Conservation (phyloP, 2,329 filamentous ascomycete genomes). For the Bipolaris victoriae region DNA sequence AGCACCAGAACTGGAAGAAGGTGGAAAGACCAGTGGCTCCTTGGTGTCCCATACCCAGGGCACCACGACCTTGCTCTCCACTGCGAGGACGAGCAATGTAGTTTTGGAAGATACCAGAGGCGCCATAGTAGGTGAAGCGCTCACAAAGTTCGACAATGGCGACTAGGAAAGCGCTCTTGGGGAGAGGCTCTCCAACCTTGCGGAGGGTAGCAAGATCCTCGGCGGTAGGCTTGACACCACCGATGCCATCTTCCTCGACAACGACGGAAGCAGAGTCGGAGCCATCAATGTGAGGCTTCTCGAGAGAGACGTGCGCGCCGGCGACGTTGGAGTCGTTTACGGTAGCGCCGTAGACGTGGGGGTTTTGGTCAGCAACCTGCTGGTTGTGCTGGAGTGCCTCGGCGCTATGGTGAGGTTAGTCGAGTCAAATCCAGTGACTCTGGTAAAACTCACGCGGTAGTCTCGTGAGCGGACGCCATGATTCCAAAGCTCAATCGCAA, state of each 20-base stretch:
- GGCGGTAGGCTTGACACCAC: conserved; percentile 50
- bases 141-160: conserved; percentile 59
- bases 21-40: conserved; percentile 54
- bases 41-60: conserved; percentile 53
- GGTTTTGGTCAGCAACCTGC: conserved; percentile 36
- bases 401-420: conserved; percentile 28
- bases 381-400: conserved; percentile 41
- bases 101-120: conserved; percentile 58
- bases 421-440: neutral
- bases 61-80: conserved; percentile 48
- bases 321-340: conserved; percentile 27
- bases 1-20: conserved; percentile 55
- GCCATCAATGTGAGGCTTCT: conserved; percentile 24
- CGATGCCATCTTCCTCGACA: conserved; percentile 37
- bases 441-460: conserved; percentile 33
- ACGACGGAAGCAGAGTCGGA: conserved; percentile 25
- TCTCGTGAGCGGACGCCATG: conserved; percentile 39
- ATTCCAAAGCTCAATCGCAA: conserved; percentile 14
- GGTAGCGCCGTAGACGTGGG: conserved; percentile 38
- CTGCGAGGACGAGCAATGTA: conserved; percentile 54
- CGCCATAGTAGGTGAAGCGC: conserved; percentile 57
- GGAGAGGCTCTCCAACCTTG: conserved; percentile 55
- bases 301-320: conserved; percentile 23
- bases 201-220: conserved; percentile 53
- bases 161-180: conserved; percentile 55